Base-by-base conservation (phyloP, 1,139 yeast genomes). In the Yamadazyma sp. region DNA sequence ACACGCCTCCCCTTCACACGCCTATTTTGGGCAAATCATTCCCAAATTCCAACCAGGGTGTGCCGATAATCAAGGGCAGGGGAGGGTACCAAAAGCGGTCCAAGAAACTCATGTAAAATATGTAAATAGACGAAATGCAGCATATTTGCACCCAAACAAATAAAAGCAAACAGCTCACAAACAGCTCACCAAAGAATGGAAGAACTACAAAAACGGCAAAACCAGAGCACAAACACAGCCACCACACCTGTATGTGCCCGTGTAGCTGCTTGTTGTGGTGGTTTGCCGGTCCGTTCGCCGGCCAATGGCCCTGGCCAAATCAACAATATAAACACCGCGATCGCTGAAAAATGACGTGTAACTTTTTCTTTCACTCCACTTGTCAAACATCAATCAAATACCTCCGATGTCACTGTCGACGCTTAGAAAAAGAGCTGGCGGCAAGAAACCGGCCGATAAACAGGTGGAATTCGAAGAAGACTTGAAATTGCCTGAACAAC, bases 41-140 rank as follows among this genome's bases (percentile, higher is more conserved):
- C 41, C 17, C 42, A 34, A 32, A 40, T 32, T n/a, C n/a, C n/a
- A 33, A 29, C 40, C 44, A 34, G 37, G 18, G 30, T 14, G 32
- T 46, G 6, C 74, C 76, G 0, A 65, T 66, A 4, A 57, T 73
- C 32, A 67, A 64, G 46, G 79, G 79, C 11, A 61, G 79, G 44
- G 79, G 78, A 3, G 79, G 79, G 1, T 65, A 68, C 44, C 79
- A 73, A 47, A 72, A 69, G 50, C 56, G 76, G 44, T 59, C 75
- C 0, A 70, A 68, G 50, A 64, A 67, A 35, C 51, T 49, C 31
- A 61, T 61, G 43, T 41, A 35, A 18, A 26, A 8, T 18, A 5
- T 18, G n/a, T n/a, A n/a, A n/a, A n/a, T n/a, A n/a, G n/a, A n/a
- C n/a, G n/a, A n/a, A n/a, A n/a, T n/a, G n/a, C n/a, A n/a, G n/a